Evolutionary conservation across 805 yeast genomes (phyloP).

Genomic region (Candida hispaniensis): DNA sequence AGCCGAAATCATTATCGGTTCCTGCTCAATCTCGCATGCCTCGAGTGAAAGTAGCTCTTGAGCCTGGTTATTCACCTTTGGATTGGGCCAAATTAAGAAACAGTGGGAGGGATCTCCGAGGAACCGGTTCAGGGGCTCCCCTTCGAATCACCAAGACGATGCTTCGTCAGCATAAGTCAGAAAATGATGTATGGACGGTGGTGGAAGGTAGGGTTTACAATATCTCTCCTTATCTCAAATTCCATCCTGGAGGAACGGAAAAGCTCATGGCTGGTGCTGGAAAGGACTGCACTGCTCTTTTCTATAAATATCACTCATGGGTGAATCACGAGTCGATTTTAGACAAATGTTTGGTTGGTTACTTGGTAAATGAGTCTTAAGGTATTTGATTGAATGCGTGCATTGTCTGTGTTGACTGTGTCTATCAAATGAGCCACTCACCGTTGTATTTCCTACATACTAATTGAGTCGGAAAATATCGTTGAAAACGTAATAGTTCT

Average conservation of each 20-base stretch:
- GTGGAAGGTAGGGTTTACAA: slow-evolving; percentile 75
- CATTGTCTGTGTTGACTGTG: too few species aligned
- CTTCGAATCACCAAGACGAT: slow-evolving; percentile 39
- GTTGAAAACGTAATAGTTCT: slow-evolving; percentile 86
- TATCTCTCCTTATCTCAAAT: slow-evolving; percentile 69
- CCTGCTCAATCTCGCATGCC: slow-evolving; percentile 17
- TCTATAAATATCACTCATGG: slow-evolving; percentile 60
- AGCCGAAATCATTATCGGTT: too few species aligned
- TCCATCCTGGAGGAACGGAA: slow-evolving; percentile 88
- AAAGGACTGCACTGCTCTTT: slow-evolving; percentile 64
- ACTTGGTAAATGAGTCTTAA: too few species aligned
- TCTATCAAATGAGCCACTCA: too few species aligned
- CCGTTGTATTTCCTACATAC: too few species aligned
- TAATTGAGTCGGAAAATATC: slow-evolving; percentile 92
- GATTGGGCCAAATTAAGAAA: slow-evolving; percentile 68
- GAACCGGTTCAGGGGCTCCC: slow-evolving; percentile 21
- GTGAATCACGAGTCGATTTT: slow-evolving; percentile 77
- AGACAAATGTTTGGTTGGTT: slow-evolving; percentile 74
- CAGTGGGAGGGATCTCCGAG: slow-evolving; percentile 40
- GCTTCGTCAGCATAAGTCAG: slow-evolving; percentile 44
- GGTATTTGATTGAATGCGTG: too few species aligned
- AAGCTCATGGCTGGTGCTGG: slow-evolving; percentile 76
- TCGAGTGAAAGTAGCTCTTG: slow-evolving; percentile 48
- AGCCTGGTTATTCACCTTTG: slow-evolving; percentile 75
- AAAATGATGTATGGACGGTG: slow-evolving; percentile 78